Conservation (phyloP, 345 rosid genomes). For the Populus davidiana region DNA sequence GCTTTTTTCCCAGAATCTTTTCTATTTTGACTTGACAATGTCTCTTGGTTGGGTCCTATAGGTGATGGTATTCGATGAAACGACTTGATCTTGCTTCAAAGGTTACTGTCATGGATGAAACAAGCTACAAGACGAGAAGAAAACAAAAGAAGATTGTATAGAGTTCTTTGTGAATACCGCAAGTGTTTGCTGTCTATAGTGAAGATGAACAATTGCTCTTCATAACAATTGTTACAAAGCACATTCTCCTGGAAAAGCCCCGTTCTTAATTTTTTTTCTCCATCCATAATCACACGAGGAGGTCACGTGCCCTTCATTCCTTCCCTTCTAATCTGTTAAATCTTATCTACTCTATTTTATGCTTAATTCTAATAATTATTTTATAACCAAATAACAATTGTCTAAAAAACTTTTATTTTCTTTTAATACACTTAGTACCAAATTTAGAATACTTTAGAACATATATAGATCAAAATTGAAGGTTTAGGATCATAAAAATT, state of each 20-base stretch:
- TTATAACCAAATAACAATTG: too few relatives aligned
- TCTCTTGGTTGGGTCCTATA: slow-evolving; percentile 20
- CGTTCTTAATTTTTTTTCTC: not conserved
- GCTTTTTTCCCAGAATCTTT: not conserved
- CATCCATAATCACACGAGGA: not conserved
- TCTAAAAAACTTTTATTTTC: too few relatives aligned
- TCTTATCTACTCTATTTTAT: too few relatives aligned
- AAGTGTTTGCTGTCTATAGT: slow-evolving; percentile 25
- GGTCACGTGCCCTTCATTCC: too few relatives aligned
- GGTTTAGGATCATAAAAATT: too few relatives aligned
- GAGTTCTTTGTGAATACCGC: slow-evolving; percentile 42
- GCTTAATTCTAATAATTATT: too few relatives aligned
- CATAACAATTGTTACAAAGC: slow-evolving; percentile 5
- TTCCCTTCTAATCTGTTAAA: too few relatives aligned
- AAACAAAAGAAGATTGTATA: slow-evolving; percentile 14
- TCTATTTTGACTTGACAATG: slow-evolving; percentile 3
- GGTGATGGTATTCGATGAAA: slow-evolving; percentile 68
- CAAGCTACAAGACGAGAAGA: slow-evolving; percentile 12
- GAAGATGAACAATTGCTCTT: slow-evolving; percentile 17
- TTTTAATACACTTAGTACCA: too few relatives aligned
- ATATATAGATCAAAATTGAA: too few relatives aligned
- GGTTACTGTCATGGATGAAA: slow-evolving; percentile 35
- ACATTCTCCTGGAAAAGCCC: not conserved
- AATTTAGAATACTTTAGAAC: too few relatives aligned
- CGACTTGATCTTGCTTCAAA: slow-evolving; percentile 35